These are phyloP conservation scores for Trichoderma sp. DNA, from an alignment of 2,329 filamentous ascomycete genomes.

Conservation along the genomic window DNA sequence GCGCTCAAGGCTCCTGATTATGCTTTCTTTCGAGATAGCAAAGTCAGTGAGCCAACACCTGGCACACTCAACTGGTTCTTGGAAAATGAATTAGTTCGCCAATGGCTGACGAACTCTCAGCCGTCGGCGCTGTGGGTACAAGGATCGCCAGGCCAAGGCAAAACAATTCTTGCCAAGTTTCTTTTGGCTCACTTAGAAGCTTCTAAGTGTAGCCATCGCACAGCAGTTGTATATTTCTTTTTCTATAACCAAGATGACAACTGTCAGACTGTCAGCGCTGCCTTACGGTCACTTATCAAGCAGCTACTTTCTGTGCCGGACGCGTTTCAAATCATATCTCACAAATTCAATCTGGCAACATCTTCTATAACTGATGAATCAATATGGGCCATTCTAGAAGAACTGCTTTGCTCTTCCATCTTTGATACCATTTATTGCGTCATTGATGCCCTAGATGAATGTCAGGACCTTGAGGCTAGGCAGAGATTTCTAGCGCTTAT, in stretches of 20 bases:
- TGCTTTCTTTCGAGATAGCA: not conserved
- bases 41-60: not conserved
- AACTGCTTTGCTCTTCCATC: not conserved
- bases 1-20: not conserved
- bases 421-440: not conserved
- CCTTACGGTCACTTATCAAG: not conserved
- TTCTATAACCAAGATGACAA: not conserved
- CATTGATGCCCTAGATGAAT: conserved; percentile 9
- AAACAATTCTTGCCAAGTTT: conserved; percentile 3
- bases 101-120: not conserved
- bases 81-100: not conserved
- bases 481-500: not conserved
- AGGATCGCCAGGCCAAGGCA: not conserved
- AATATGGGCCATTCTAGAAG: not conserved
- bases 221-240: not conserved
- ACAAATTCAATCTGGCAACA: not conserved
- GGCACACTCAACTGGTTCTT: not conserved
- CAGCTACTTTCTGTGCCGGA: not conserved
- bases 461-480: not conserved
- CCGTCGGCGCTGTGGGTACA: not conserved
- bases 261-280: not conserved
- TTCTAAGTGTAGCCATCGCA: not conserved
- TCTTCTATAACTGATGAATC: not conserved
- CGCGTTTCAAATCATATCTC: not conserved
- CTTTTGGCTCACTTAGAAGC: not conserved